phyloP scores from a whole-genome alignment of 2,329 filamentous ascomycete genomes.

The Aspergillus neoniger region DNA sequence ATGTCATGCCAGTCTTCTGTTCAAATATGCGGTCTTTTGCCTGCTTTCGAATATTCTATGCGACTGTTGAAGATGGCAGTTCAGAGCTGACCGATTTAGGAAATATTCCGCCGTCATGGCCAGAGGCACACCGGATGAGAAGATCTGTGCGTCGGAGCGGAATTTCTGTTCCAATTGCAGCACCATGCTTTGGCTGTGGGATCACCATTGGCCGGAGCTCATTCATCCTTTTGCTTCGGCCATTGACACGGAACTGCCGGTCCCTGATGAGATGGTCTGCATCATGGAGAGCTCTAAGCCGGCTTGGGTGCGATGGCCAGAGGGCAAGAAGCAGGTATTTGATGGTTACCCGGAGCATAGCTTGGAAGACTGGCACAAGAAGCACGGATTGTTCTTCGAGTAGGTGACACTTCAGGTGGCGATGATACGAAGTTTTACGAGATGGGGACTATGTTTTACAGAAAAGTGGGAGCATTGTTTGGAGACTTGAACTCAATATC shows the following conservation, averaged over 20 bases:
- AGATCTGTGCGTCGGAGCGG: slow-evolving; percentile 46
- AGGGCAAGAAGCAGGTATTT: slow-evolving; percentile 49
- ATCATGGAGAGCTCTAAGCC: slow-evolving; percentile 49
- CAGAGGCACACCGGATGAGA: slow-evolving; percentile 43
- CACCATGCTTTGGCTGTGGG: slow-evolving; percentile 52
- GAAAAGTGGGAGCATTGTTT: neutral
- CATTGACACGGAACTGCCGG: slow-evolving; percentile 50
- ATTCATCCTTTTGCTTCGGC: slow-evolving; percentile 54
- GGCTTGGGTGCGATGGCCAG: slow-evolving; percentile 50
- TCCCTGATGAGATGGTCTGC: slow-evolving; percentile 52
- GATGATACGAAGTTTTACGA: slow-evolving; percentile 1
- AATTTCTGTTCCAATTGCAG: slow-evolving; percentile 52
- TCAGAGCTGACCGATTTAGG: slow-evolving; percentile 19
- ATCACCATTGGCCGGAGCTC: slow-evolving; percentile 50
- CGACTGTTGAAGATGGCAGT: neutral
- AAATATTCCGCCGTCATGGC: slow-evolving; percentile 50
- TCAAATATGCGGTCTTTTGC: neutral
- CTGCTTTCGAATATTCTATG: neutral
- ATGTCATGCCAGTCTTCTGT: slow-evolving; percentile 11
- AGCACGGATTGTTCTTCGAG: slow-evolving; percentile 39
- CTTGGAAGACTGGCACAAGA: slow-evolving; percentile 51
- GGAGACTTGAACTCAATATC: neutral
- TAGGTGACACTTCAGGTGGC: neutral
- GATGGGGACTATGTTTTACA: slow-evolving; percentile 7
- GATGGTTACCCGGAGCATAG: slow-evolving; percentile 42